Percentiles rank a stretch among this genome's conserved stretches.
Evolutionary conservation across 2,329 filamentous ascomycete species (phyloP).

Genomic region (Rutstroemia sp.): DNA sequence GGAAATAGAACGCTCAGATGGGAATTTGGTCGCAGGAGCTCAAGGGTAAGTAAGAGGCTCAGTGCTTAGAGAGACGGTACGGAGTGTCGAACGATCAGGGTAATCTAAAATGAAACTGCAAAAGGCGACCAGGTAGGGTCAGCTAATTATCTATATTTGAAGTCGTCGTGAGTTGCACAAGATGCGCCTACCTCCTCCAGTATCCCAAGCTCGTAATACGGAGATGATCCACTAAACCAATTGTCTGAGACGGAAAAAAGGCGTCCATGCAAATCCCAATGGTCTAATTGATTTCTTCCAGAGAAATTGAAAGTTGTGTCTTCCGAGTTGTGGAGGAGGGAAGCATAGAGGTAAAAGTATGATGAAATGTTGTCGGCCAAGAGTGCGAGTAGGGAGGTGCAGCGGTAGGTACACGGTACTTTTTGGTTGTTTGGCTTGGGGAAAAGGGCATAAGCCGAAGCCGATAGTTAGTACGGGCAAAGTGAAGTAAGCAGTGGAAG

Average conservation of each 20-base stretch:
- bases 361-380: not conserved
- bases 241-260: not conserved
- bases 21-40: not conserved
- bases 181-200: slow-evolving; percentile 3
- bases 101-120: slow-evolving; percentile 16
- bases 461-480: too few species aligned
- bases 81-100: not conserved
- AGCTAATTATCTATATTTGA: slow-evolving; percentile 16
- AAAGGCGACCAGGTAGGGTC: slow-evolving; percentile 20
- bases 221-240: not conserved
- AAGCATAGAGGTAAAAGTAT: not conserved
- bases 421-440: too few species aligned
- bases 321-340: not conserved
- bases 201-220: slow-evolving; percentile 8
- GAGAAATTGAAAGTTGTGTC: not conserved
- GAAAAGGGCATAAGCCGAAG: too few species aligned
- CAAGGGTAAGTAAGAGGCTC: not conserved
- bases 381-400: not conserved
- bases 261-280: not conserved
- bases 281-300: not conserved
- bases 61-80: slow-evolving; percentile 2
- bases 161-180: not conserved
- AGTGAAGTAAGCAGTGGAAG: too few species aligned
- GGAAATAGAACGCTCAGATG: not conserved
- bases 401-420: too few species aligned